phyloP scores from a whole-genome alignment of 257 asterid genomes.

The Ilex aquifolium region DNA sequence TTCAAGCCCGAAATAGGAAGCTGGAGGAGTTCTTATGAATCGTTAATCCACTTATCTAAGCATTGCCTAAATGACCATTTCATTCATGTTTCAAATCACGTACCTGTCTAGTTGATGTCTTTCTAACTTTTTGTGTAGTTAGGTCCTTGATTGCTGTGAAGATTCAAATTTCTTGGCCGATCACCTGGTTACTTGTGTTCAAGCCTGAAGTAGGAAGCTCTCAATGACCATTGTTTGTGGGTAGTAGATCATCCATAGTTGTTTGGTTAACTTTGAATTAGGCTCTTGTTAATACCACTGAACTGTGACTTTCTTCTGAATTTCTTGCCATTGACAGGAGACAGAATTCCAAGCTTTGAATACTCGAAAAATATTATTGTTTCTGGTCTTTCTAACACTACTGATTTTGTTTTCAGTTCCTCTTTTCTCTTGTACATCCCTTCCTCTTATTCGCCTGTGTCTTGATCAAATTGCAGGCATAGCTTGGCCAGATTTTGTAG shows the following conservation, averaged over 20 bases:
- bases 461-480: conserved; percentile 11
- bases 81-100: too few species aligned
- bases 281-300: neutral
- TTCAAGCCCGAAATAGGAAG: conserved; percentile 31
- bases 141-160: conserved; percentile 8
- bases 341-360: conserved; percentile 3
- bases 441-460: neutral
- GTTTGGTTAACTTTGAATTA: too few species aligned
- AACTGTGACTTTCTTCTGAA: conserved; percentile 7
- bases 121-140: conserved; percentile 5
- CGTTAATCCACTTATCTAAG: too few species aligned
- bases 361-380: conserved; percentile 1
- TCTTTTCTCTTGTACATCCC: neutral
- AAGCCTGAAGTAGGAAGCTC: too few species aligned
- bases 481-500: conserved; percentile 8
- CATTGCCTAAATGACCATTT: too few species aligned
- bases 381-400: conserved; percentile 6
- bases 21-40: neutral
- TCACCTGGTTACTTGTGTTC: neutral
- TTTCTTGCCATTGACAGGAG: conserved; percentile 19
- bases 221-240: too few species aligned
- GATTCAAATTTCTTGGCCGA: conserved; percentile 10
- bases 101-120: too few species aligned
- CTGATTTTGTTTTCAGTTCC: neutral
- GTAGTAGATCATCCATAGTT: too few species aligned